phyloP scores from a whole-genome alignment of 257 asterid species.

The Nicotiana obtusifolia region DNA sequence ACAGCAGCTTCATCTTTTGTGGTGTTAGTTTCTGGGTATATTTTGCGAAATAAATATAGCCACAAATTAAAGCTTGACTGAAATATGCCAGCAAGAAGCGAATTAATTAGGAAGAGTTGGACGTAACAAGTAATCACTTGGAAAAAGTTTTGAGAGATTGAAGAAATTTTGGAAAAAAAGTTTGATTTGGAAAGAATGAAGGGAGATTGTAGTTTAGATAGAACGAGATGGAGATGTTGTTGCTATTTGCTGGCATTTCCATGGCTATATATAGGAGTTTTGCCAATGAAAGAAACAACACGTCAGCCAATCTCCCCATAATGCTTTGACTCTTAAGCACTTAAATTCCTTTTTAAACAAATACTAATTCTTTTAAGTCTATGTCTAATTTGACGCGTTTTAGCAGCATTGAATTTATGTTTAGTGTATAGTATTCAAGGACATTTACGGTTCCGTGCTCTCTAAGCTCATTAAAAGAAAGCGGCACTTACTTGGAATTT shows the following conservation, averaged over 20 bases:
- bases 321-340: conserved; percentile 1
- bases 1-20: conserved; percentile 32
- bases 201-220: background rate
- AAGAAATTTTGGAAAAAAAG: background rate
- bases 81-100: background rate
- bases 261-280: conserved; percentile 25
- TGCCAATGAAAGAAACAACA: background rate
- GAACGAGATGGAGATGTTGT: background rate
- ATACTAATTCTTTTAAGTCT: background rate
- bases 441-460: background rate
- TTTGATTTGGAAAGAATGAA: conserved; percentile 5
- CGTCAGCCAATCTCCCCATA: background rate
- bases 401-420: background rate
- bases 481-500: background rate
- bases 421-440: background rate
- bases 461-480: background rate
- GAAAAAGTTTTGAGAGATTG: background rate
- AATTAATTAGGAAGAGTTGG: background rate
- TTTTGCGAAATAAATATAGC: background rate
- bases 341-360: background rate
- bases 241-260: background rate
- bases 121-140: background rate
- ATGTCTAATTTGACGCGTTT: conserved; percentile 6
- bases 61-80: background rate
- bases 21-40: background rate